A percentile compares a stretch with the other conserved stretches of the same genome.
Conservation (phyloP, 148 eudicot species). For the Pharnaceum exiguum region DNA sequence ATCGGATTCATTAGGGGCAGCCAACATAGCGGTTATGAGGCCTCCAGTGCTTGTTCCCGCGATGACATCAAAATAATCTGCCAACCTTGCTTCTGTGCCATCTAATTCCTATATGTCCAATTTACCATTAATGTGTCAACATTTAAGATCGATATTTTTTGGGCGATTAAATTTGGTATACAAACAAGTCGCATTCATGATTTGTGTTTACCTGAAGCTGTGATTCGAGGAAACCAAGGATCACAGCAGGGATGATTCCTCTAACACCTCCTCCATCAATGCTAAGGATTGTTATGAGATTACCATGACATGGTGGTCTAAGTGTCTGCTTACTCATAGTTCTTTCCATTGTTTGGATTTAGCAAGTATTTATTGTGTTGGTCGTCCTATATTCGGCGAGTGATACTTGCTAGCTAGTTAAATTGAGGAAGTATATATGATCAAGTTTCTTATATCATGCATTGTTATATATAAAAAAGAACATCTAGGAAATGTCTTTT, state of each 20-base stretch:
- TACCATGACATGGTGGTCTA: conserved; percentile 37
- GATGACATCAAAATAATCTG: conserved; percentile 58
- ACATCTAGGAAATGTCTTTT: no score
- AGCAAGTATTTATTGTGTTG: no score
- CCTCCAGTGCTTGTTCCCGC: conserved; percentile 65
- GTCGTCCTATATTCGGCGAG: no score
- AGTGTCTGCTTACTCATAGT: background rate
- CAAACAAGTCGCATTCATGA: no score
- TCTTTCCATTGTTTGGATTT: background rate
- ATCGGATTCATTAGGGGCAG: conserved; percentile 32
- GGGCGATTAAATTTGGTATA: no score
- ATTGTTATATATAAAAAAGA: no score
- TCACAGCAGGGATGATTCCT: conserved; percentile 51
- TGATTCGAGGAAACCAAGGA: conserved; percentile 41
- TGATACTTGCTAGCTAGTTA: no score
- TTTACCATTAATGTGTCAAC: no score
- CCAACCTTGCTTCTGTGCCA: conserved; percentile 42
- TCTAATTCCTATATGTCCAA: conserved; percentile 41
- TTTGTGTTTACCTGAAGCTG: conserved; percentile 42
- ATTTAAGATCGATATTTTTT: no score
- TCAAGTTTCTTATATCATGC: no score
- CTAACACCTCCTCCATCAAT: conserved; percentile 74
- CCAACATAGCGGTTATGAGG: conserved; percentile 49
- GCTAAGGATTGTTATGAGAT: conserved; percentile 50
- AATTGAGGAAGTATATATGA: no score